Evolutionary conservation across 2,329 filamentous ascomycete species (phyloP).

Genomic region (Pseudogymnoascus sp.): DNA sequence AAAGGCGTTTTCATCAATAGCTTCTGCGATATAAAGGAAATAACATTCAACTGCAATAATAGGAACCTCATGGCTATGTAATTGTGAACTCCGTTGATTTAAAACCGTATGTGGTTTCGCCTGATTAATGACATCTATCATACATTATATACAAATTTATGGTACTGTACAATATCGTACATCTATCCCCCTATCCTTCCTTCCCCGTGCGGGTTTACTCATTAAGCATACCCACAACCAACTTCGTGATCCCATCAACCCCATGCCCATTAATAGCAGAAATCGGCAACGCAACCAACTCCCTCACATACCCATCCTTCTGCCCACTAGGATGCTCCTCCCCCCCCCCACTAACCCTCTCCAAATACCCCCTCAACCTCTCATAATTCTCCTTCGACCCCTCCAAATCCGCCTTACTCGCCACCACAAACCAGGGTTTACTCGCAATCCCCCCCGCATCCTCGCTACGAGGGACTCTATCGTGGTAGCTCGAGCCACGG

Average conservation of each 20-base stretch:
- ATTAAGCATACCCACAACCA: constrained; percentile 62
- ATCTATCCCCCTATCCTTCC: neutral
- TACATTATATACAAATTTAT: constrained; percentile 6
- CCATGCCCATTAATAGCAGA: constrained; percentile 86
- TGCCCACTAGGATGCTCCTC: constrained; percentile 66
- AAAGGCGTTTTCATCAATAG: constrained; percentile 8
- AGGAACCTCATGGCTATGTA: neutral
- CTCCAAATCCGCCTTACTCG: constrained; percentile 82
- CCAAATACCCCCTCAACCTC: constrained; percentile 62
- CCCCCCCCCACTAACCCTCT: constrained; percentile 52
- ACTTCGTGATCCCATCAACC: constrained; percentile 64
- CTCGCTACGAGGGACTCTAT: constrained; percentile 18
- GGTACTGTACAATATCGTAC: neutral
- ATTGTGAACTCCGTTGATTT: neutral
- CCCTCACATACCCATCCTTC: constrained; percentile 47
- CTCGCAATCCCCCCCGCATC: constrained; percentile 52
- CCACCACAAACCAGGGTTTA: constrained; percentile 96
- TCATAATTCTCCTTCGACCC: constrained; percentile 71
- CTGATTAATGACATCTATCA: constrained; percentile 1
- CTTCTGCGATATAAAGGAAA: neutral
- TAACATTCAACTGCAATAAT: constrained; percentile 5
- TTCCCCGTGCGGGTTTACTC: constrained; percentile 20
- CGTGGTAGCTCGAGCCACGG: constrained; percentile 10
- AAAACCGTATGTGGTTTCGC: neutral
- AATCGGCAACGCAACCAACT: constrained; percentile 69